These are phyloP conservation scores for Botrytis pseudocinerea DNA, from an alignment of 2,329 filamentous ascomycete genomes.

Conservation along the genomic window DNA sequence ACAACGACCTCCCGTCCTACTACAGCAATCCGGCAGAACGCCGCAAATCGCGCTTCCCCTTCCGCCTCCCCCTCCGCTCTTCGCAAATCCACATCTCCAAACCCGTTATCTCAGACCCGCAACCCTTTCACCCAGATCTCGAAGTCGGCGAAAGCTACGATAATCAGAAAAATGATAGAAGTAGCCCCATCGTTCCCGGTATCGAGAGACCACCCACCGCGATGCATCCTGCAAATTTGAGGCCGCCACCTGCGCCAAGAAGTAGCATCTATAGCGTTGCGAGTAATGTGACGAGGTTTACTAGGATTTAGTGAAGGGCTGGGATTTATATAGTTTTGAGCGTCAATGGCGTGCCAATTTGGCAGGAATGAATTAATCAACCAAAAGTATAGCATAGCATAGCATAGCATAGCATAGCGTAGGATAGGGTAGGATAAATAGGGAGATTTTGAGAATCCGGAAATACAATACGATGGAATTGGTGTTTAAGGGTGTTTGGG, in stretches of 20 bases:
- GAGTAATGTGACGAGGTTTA: constrained; percentile 2
- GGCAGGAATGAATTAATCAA: not conserved
- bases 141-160: not conserved
- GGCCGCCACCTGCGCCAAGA: constrained; percentile 51
- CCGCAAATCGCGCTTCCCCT: constrained; percentile 43
- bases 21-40: constrained; percentile 41
- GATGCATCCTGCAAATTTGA: constrained; percentile 49
- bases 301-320: not conserved
- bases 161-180: constrained; percentile 24
- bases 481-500: not conserved
- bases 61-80: constrained; percentile 42
- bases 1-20: constrained; percentile 38
- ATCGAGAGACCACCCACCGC: constrained; percentile 58
- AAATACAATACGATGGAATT: not conserved
- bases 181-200: constrained; percentile 54
- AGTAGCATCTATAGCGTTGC: constrained; percentile 38
- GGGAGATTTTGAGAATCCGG: not conserved
- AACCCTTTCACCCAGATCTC: constrained; percentile 31
- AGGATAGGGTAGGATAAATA: not conserved
- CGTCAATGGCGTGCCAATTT: not conserved
- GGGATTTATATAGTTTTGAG: not conserved
- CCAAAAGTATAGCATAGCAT: not conserved
- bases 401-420: too few relatives aligned
- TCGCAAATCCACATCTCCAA: constrained; percentile 61
- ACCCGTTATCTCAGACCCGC: constrained; percentile 52